Conservation (phyloP, 202 grass and related monocot genomes). For the Panicum virgatum region DNA sequence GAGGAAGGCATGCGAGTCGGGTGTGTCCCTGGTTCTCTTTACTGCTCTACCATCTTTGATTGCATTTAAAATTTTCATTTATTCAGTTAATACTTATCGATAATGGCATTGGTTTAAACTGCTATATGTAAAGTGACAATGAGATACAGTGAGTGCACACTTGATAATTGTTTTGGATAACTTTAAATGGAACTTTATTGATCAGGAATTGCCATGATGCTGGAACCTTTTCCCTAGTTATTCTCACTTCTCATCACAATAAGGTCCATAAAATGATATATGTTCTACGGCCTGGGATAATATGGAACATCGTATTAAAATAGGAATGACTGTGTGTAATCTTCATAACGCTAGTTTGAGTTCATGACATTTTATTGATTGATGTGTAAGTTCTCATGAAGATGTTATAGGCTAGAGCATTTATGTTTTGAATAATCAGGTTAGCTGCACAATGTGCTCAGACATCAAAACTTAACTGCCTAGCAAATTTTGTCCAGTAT, state of each 20-base stretch:
- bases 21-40: conserved; percentile 37
- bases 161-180: neutral
- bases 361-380: neutral
- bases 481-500: neutral
- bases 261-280: neutral
- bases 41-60: neutral
- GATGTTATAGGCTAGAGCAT: neutral
- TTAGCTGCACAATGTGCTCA: neutral
- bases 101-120: neutral
- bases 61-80: neutral
- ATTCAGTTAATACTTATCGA: neutral
- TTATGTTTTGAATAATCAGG: conserved; percentile 14
- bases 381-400: neutral
- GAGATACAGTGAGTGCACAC: too few species aligned
- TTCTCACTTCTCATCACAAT: neutral
- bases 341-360: neutral
- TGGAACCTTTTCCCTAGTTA: neutral
- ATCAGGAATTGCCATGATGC: too few species aligned
- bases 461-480: neutral
- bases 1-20: conserved; percentile 98
- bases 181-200: neutral
- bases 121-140: neutral
- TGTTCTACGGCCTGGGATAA: neutral
- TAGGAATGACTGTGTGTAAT: neutral
- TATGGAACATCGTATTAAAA: neutral